Evolutionary conservation across 495 filamentous ascomycete species (phyloP).

Genomic region (Penicillium chermesinum): DNA sequence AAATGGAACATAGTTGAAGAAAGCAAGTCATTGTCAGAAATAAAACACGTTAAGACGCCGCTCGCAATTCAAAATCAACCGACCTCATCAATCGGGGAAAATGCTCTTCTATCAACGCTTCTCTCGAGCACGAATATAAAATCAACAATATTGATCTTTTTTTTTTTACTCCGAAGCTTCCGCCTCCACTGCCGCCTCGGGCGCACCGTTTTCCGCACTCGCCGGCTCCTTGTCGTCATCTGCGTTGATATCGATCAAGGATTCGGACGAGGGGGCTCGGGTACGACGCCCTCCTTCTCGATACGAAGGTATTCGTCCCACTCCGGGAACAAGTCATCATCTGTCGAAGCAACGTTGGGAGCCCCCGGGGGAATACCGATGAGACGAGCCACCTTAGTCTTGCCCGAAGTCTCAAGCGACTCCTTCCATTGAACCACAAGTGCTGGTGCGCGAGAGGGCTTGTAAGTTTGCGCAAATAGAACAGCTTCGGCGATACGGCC

Average conservation of each 20-base stretch:
- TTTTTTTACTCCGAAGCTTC: slow-evolving; percentile 17
- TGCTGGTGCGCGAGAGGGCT: slow-evolving; percentile 67
- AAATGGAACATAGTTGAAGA: slow-evolving; percentile 3
- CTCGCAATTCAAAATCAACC: slow-evolving; percentile 26
- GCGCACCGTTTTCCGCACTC: slow-evolving; percentile 30
- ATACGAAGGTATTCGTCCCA: slow-evolving; percentile 86
- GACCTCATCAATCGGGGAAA: slow-evolving; percentile 19
- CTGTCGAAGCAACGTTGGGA: slow-evolving; percentile 52
- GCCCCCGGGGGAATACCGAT: slow-evolving; percentile 71
- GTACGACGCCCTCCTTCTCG: slow-evolving; percentile 59
- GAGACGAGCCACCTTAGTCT: slow-evolving; percentile 73
- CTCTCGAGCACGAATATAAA: slow-evolving; percentile 15
- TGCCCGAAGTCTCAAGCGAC: slow-evolving; percentile 69
- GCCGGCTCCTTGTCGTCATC: slow-evolving; percentile 29
- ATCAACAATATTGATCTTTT: slow-evolving; percentile 7
- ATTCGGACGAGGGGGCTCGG: slow-evolving; percentile 41
- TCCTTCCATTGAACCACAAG: slow-evolving; percentile 75
- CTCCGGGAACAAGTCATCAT: slow-evolving; percentile 90
- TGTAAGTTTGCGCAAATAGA: slow-evolving; percentile 90
- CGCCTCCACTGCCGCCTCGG: slow-evolving; percentile 28
- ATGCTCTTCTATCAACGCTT: slow-evolving; percentile 26
- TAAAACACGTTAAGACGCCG: slow-evolving; percentile 31
- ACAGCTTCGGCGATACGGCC: slow-evolving; percentile 78
- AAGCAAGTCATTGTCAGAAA: slow-evolving; percentile 15
- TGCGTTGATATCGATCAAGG: slow-evolving; percentile 46